phyloP scores from a whole-genome alignment of 805 yeast species.

The Candida oleophila region DNA sequence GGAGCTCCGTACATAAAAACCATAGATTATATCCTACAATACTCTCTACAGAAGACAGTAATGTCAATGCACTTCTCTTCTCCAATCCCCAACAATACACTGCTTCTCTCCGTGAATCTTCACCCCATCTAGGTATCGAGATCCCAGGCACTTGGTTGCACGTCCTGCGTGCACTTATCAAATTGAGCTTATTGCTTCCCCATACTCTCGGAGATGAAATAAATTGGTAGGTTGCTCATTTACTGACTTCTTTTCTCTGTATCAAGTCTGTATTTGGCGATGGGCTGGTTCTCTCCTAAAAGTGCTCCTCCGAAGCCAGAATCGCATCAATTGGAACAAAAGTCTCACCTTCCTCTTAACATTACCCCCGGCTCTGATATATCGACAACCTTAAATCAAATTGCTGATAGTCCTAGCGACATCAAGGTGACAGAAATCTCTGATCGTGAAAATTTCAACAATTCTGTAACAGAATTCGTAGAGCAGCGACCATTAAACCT shows the following conservation, averaged over 20 bases:
- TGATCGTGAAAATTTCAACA: slow-evolving; percentile 13
- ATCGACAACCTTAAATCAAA: slow-evolving; percentile 27
- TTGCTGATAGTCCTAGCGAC: slow-evolving; percentile 15
- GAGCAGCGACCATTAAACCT: slow-evolving; percentile 27
- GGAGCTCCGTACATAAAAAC: too few species aligned
- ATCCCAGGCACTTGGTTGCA: not conserved
- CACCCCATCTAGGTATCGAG: too few species aligned
- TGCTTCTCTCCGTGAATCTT: too few species aligned
- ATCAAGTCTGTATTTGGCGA: not conserved
- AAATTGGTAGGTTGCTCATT: too few species aligned
- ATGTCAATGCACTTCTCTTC: too few species aligned
- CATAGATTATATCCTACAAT: too few species aligned
- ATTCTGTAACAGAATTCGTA: slow-evolving; percentile 31
- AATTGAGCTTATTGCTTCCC: not conserved
- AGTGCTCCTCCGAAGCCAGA: slow-evolving; percentile 5
- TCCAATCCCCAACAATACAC: too few species aligned
- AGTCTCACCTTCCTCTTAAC: slow-evolving; percentile 23
- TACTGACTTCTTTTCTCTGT: not conserved
- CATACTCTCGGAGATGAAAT: too few species aligned
- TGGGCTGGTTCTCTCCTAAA: slow-evolving; percentile 18
- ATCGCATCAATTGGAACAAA: slow-evolving; percentile 22
- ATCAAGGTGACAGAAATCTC: slow-evolving; percentile 7
- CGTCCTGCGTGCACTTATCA: not conserved
- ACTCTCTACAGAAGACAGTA: too few species aligned
- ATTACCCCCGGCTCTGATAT: slow-evolving; percentile 23